Evolutionary conservation across 257 asterid species (phyloP), one percentile per base, ranked within the genome.

Genomic region (Solanum pennellii): DNA sequence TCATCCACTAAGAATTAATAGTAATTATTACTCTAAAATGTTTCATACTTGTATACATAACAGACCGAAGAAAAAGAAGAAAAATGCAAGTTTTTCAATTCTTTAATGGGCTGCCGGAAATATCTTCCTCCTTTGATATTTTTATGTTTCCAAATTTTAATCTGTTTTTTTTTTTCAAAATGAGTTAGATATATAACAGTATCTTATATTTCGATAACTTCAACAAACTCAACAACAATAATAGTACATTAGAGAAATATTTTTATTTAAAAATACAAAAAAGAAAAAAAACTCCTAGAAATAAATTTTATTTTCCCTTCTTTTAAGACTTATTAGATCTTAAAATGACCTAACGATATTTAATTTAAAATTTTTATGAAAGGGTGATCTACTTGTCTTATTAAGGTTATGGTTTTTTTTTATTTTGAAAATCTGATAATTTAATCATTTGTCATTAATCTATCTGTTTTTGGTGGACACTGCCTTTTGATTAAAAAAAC

Each of bases 331-430:
- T 33, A 33, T 33, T 3, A 33, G 35, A 33, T 33, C 25, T 20
- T 56, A 56, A 56, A 56, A 56, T 52, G 7, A 20, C 65, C 65
- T 3, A 56, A 56, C 25, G 20, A 56, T 56, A 56, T 10, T 33
- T 42, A 29, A 47, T 47, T 29, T 18, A 82, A 21, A 47, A 29
- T 33, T 33, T 44, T 44, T 14, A 31, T 33, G 25, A 83, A 42
- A 8, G 76, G 18, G 2, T 73, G 25, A n/a, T 73, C 44, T 74
- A 59, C 69, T 82, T 82, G 44, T 62, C 87, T 75, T 23, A 82
- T 73, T 86, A 86, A 72, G 84, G 56, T 88, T 83, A 86, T 88
- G 88, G 86, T 88, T 77, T 85, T 86, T 25, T 25, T 65, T 47
- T 29, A 52, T 73, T 84, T 44, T 77, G 5, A n/a, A 69, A 77